Evolutionary conservation across 192 early-diverging fungal genomes (phyloP).

Genomic region (Spizellomyces punctatus): DNA sequence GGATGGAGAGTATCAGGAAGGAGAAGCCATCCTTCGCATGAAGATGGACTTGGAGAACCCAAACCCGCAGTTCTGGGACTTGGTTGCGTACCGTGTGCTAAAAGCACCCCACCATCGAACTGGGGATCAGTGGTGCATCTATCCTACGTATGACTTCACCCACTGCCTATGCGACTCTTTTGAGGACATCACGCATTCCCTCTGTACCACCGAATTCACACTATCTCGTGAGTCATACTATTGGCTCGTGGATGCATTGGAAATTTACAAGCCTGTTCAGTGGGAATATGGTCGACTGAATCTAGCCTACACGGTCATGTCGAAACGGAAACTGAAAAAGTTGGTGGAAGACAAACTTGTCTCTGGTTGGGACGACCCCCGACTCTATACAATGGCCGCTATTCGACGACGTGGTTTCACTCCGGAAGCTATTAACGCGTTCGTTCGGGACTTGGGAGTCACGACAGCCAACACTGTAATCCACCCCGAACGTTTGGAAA

Average conservation of each 20-base stretch:
- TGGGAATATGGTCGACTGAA: conserved; percentile 98
- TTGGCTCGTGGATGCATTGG: conserved; percentile 98
- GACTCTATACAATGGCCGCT: conserved; percentile 93
- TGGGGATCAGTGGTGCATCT: conserved; percentile 93
- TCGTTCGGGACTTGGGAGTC: conserved; percentile 93
- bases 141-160: conserved; percentile 99
- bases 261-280: conserved; percentile 99
- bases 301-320: conserved; percentile 92
- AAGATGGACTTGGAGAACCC: conserved; percentile 99
- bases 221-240: conserved; percentile 96
- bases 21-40: conserved; percentile 93
- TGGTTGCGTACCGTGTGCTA: conserved; percentile 95
- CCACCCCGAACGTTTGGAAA: conserved; percentile 87
- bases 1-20: conserved; percentile 91
- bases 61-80: conserved; percentile 99
- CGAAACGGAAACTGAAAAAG: conserved; percentile 96
- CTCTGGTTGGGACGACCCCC: conserved; percentile 93
- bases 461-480: conserved; percentile 81
- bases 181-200: conserved; percentile 99
- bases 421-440: conserved; percentile 96
- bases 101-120: conserved; percentile 89
- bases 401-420: conserved; percentile 97
- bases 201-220: conserved; percentile 96
- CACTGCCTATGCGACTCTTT: conserved; percentile 99
- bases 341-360: conserved; percentile 82